phyloP scores from a whole-genome alignment of 768 basidiomycete genomes.

The Tricholoma matsutake region DNA sequence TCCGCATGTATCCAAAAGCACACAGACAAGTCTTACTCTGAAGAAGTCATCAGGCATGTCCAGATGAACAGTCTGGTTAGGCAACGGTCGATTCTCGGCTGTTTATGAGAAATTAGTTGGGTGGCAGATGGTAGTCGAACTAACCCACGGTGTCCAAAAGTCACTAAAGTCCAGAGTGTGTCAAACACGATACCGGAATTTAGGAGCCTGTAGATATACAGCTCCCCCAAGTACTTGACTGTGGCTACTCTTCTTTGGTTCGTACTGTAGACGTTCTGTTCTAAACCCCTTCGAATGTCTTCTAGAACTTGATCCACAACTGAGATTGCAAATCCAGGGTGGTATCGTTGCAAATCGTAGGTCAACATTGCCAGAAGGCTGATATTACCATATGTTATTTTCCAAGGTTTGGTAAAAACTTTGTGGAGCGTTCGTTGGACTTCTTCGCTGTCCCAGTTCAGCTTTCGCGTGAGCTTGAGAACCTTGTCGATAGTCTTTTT shows the following conservation, averaged over 20 bases:
- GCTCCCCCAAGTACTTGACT: constrained; percentile 92
- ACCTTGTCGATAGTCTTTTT: constrained; percentile 97
- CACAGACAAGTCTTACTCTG: constrained; percentile 87
- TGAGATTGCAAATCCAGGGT: constrained; percentile 81
- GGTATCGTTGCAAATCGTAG: constrained; percentile 92
- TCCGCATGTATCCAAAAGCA: constrained; percentile 91
- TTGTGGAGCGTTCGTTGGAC: constrained; percentile 70
- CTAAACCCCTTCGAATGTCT: constrained; percentile 85
- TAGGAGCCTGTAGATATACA: constrained; percentile 93
- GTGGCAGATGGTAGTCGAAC: background rate
- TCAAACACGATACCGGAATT: constrained; percentile 91
- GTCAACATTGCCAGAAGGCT: constrained; percentile 90
- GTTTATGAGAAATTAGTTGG: constrained; percentile 13
- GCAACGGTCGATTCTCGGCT: constrained; percentile 90
- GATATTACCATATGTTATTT: constrained; percentile 90
- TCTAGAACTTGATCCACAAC: constrained; percentile 95
- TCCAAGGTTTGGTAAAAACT: constrained; percentile 98
- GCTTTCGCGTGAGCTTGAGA: constrained; percentile 85
- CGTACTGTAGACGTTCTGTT: constrained; percentile 91
- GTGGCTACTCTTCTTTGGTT: constrained; percentile 92
- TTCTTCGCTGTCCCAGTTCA: constrained; percentile 86
- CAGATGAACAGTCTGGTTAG: constrained; percentile 66
- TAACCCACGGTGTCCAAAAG: constrained; percentile 92
- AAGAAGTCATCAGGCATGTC: constrained; percentile 98
- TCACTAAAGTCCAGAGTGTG: constrained; percentile 89